A percentile compares a stretch with the other conserved stretches of the same genome.
phyloP scores from a whole-genome alignment of 2,329 filamentous ascomycete genomes.

The Aureobasidium namibiae region DNA sequence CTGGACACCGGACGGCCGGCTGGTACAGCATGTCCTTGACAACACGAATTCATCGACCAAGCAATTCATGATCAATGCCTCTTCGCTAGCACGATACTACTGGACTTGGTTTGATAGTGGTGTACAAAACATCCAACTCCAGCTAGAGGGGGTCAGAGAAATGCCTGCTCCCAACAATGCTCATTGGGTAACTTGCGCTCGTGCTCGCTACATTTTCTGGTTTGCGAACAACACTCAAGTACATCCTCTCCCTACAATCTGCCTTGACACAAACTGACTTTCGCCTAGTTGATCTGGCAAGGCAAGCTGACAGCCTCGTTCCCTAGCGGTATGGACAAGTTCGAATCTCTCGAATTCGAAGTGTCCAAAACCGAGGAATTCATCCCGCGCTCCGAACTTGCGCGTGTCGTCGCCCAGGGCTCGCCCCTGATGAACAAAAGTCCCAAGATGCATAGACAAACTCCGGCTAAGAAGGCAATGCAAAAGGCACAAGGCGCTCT shows the following conservation, averaged over 20 bases:
- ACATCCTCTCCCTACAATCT: slow-evolving; percentile 30
- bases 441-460: slow-evolving; percentile 45
- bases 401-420: slow-evolving; percentile 35
- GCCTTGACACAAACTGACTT: slow-evolving; percentile 15
- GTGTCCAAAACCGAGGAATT: slow-evolving; percentile 75
- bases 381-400: slow-evolving; percentile 58
- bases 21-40: slow-evolving; percentile 60
- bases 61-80: slow-evolving; percentile 14
- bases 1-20: slow-evolving; percentile 69
- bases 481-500: slow-evolving; percentile 40
- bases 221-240: slow-evolving; percentile 78
- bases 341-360: slow-evolving; percentile 78
- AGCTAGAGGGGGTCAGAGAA: slow-evolving; percentile 62
- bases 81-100: slow-evolving; percentile 81
- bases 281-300: slow-evolving; percentile 59
- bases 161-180: slow-evolving; percentile 52
- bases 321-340: slow-evolving; percentile 61
- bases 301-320: slow-evolving; percentile 74
- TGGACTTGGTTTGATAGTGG: slow-evolving; percentile 82
- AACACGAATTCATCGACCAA: slow-evolving; percentile 25
- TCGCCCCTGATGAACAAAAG: slow-evolving; percentile 44
- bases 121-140: slow-evolving; percentile 75
- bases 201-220: slow-evolving; percentile 79
- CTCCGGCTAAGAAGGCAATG: slow-evolving; percentile 37
- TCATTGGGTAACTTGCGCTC: slow-evolving; percentile 66